Evolutionary conservation across 352 stramenopile species (phyloP).

Genomic region (Blastocystis sp.): DNA sequence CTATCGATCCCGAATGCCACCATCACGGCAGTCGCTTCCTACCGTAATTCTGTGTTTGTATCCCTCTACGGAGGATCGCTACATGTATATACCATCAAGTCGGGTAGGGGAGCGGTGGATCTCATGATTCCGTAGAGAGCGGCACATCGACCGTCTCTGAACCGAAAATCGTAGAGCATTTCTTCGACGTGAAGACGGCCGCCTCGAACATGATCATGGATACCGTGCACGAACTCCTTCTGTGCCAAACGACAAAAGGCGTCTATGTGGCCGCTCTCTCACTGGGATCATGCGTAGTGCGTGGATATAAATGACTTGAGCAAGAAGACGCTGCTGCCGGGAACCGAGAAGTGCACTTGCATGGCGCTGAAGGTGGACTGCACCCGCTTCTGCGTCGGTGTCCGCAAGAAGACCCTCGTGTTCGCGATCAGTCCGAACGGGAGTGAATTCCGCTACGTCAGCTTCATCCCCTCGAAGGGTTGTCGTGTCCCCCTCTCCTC

Average conservation of each 20-base stretch:
- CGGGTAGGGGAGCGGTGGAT: neutral
- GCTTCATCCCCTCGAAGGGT: slow-evolving; percentile 54
- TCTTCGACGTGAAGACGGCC: slow-evolving; percentile 11
- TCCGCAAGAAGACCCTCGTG: slow-evolving; percentile 48
- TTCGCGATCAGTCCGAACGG: neutral
- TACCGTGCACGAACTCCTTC: slow-evolving; percentile 30
- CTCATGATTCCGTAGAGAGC: slow-evolving; percentile 24
- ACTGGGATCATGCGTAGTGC: neutral
- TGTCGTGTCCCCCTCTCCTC: neutral
- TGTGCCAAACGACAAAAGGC: slow-evolving; percentile 27
- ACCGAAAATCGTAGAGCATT: slow-evolving; percentile 21
- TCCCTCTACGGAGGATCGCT: slow-evolving; percentile 19
- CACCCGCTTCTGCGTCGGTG: slow-evolving; percentile 35
- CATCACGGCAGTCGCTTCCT: slow-evolving; percentile 33
- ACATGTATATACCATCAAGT: slow-evolving; percentile 9
- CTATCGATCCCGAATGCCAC: neutral
- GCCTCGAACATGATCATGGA: slow-evolving; percentile 39
- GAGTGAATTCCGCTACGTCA: slow-evolving; percentile 15
- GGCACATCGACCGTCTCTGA: neutral
- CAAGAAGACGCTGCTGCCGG: slow-evolving; percentile 14
- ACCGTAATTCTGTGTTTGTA: slow-evolving; percentile 42
- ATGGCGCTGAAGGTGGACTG: slow-evolving; percentile 52
- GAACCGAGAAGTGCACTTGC: slow-evolving; percentile 33
- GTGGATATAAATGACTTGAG: slow-evolving; percentile 52
- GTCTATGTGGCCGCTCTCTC: slow-evolving; percentile 16